A percentile compares a stretch with the other conserved stretches of the same genome.
Evolutionary conservation across 129 eudicot species (phyloP).

Genomic region (Sambucus nigra): DNA sequence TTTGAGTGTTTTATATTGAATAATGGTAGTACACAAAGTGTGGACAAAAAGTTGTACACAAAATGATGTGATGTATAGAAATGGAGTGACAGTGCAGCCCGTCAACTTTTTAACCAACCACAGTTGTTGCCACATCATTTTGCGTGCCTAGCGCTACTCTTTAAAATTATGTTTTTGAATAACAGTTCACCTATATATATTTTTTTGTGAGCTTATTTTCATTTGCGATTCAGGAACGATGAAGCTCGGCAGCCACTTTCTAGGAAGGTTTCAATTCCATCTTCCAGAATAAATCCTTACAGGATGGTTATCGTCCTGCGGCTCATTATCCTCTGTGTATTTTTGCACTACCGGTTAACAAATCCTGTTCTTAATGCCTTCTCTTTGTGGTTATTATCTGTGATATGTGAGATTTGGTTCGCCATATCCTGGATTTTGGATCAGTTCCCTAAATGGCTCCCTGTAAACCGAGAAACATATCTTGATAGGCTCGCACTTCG

Average conservation of each 20-base stretch:
- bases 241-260: conserved; percentile 98
- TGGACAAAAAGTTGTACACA: no score
- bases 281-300: conserved; percentile 94
- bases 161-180: no score
- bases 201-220: conserved; percentile 18
- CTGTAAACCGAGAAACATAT: conserved; percentile 92
- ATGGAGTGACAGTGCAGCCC: no score
- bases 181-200: no score
- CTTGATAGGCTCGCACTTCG: conserved; percentile 89
- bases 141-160: no score
- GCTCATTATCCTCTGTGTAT: conserved; percentile 67
- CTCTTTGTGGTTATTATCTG: conserved; percentile 85
- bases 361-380: conserved; percentile 88
- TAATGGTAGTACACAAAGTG: no score
- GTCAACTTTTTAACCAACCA: no score
- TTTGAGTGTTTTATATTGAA: no score
- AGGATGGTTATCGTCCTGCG: conserved; percentile 95
- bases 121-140: no score
- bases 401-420: conserved; percentile 98
- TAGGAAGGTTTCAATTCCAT: conserved; percentile 91
- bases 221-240: conserved; percentile 59
- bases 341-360: conserved; percentile 88
- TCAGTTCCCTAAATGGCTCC: conserved; percentile 99
- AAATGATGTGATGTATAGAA: no score
- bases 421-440: conserved; percentile 97